Evolutionary conservation across 2,329 filamentous ascomycete genomes (phyloP).

Genomic region (Trematosphaeria pertusa): DNA sequence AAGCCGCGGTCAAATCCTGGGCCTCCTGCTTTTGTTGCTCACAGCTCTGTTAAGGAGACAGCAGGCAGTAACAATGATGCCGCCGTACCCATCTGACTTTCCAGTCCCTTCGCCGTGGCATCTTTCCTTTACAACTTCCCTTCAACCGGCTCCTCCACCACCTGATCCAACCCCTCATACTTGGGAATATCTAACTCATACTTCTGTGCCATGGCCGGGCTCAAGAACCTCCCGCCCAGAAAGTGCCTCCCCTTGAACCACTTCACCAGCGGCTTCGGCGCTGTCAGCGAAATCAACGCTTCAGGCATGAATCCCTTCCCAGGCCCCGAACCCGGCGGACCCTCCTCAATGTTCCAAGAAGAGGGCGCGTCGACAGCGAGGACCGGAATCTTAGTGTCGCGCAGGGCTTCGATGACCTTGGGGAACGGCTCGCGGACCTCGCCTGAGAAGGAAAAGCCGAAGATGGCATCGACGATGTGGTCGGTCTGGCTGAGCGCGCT

Average conservation of each 20-base stretch:
- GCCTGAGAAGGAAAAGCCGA: slow-evolving; percentile 93
- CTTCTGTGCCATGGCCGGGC: slow-evolving; percentile 78
- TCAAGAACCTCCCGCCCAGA: slow-evolving; percentile 87
- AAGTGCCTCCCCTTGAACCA: slow-evolving; percentile 90
- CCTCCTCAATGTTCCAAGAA: slow-evolving; percentile 90
- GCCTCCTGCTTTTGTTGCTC: too few species aligned
- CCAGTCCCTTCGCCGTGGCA: too few species aligned
- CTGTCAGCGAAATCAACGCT: slow-evolving; percentile 85
- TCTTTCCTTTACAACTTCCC: slow-evolving; percentile 22
- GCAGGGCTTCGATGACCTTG: slow-evolving; percentile 77
- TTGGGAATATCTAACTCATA: slow-evolving; percentile 83
- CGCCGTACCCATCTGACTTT: too few species aligned
- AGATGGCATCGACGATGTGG: slow-evolving; percentile 90
- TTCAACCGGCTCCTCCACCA: slow-evolving; percentile 72
- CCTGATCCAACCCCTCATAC: slow-evolving; percentile 87
- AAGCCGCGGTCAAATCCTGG: too few species aligned
- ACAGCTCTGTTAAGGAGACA: too few species aligned
- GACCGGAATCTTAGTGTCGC: slow-evolving; percentile 76
- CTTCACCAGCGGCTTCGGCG: slow-evolving; percentile 87
- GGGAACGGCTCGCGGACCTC: slow-evolving; percentile 93
- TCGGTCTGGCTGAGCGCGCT: slow-evolving; percentile 71
- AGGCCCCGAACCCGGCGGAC: slow-evolving; percentile 77
- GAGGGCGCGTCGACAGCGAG: slow-evolving; percentile 92
- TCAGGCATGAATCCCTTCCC: slow-evolving; percentile 82
- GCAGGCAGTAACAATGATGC: too few species aligned